Base-by-base conservation (phyloP, 1,284 basidiomycete genomes). In the Fomitopsis palustris region DNA sequence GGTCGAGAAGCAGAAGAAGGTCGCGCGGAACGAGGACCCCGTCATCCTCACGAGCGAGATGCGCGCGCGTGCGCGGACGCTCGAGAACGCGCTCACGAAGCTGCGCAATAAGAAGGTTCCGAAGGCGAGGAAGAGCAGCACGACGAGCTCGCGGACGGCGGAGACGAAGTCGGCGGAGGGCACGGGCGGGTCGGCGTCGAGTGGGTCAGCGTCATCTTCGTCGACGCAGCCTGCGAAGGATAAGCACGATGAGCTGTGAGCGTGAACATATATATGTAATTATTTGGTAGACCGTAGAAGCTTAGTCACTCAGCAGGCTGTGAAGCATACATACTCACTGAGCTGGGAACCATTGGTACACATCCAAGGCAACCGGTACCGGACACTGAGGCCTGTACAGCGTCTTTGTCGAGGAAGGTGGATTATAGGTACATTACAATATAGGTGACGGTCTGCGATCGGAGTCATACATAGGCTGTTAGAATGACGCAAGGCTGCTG, bases 31-130 rank as follows among this genome's bases (percentile, higher is more conserved):
- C 68, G 85, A 92, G 71, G 87, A 96, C 69, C 93, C 94, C 0
- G 88, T 90, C 21, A 83, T 97, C 49, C 82, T 88, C 70, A 88
- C 87, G 55, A 82, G 78, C 65, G 94, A 96, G 74, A 86, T 97
- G 83, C 88, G 88, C 73, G 85, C 86, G 59, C 80, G 87, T 56
- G 90, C 90, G 47, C 91, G 88, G 79, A 82, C 82, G 49, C 75
- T 98, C 37, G 92, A 95, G 78, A 81, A 77, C 55, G 86, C 87
- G 60, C 76, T 95, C 72, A 82, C 83, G 70, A 85, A 80, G 70
- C 69, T 93, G 64, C 80, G 80, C 67, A 87, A 78, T 77, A 79
- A 88, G 71, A 90, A 85, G 75, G 74, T 78, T 52, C 86, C 90
- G 2, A 81, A 79, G 68, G 76, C 73, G 68, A 84, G 80, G 75